Evolutionary conservation across 768 basidiomycete species (phyloP), one percentile per base, ranked within the genome.

Genomic region (Sistotremastrum suecicum): DNA sequence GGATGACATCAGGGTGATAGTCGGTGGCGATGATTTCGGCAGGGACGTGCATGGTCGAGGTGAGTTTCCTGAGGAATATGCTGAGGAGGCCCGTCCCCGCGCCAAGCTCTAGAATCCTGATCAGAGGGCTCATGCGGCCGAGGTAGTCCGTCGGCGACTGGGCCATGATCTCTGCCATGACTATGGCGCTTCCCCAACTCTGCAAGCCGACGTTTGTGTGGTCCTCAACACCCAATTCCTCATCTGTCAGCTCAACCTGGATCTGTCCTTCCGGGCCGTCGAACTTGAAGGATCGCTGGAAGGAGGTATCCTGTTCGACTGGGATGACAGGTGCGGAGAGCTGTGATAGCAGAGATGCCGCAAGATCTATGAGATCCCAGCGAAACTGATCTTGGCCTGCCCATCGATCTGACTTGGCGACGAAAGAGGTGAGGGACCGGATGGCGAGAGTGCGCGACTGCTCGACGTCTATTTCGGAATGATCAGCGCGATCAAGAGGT

Each of bases 1-100:
- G 60, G 8, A 90, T 68, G 2, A 88, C 84, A n/a, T 70, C 69
- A 0, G 77, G 73, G 57, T 89, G 84, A 52, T 75, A 88, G 56
- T 91, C 87, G 6, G 83, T 86, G 9, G 84, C 81, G 20, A 78
- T 60, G 45, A 88, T 65, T 5, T 54, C 45, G 0, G 63, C 55
- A 20, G 20, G 20, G 20, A 20, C 20, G 20, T 20, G 20, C 20
- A 20, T 20, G 5, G 49, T 46, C 1, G 55, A 50, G 12, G 52
- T 42, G 3, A 79, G 54, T 53, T 72, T 76, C 1, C 75, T 73
- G 1, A 69, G 64, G 7, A 74, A 67, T 50, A 91, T 79, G 51
- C 83, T 83, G n/a, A 89, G 69, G 45, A 89, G 63, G 3, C 87
- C 87, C 0, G 87, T 90, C 3, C 87, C 87, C 0, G 84, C 83